A percentile compares a stretch with the other conserved stretches of the same genome.
Evolutionary conservation across 2,329 filamentous ascomycete species (phyloP).

Genomic region (Fusarium piperis): DNA sequence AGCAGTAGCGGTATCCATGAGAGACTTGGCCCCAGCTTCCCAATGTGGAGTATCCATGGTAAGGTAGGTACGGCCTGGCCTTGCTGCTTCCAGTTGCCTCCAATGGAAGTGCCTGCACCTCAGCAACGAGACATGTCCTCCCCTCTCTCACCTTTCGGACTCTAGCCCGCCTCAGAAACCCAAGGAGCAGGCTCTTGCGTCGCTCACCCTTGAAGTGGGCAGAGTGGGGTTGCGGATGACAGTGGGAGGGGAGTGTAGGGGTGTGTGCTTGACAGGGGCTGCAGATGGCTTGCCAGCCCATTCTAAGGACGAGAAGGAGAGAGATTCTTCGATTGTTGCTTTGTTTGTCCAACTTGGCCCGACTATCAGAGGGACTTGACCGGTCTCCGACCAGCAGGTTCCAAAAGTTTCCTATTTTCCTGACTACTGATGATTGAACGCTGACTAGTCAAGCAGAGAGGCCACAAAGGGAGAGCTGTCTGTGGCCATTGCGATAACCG

Average conservation of each 20-base stretch:
- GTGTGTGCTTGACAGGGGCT: constrained; percentile 17
- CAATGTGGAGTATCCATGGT: constrained; percentile 25
- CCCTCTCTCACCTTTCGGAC: constrained; percentile 1
- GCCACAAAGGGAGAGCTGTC: neutral
- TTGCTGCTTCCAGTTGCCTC: neutral
- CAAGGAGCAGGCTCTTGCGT: constrained; percentile 6
- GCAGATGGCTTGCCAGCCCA: neutral
- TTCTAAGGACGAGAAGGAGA: constrained; percentile 1
- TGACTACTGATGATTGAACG: neutral
- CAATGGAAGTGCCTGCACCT: constrained; percentile 1
- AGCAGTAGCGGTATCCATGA: constrained; percentile 31
- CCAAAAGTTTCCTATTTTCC: neutral
- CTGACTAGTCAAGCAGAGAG: neutral
- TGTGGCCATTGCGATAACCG: constrained; percentile 6
- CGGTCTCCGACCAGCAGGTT: neutral
- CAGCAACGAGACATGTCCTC: constrained; percentile 7
- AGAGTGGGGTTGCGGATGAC: constrained; percentile 40
- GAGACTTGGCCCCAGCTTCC: constrained; percentile 26
- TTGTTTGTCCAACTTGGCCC: neutral
- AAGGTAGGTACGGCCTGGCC: neutral
- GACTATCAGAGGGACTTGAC: neutral
- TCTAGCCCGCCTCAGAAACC: constrained; percentile 15
- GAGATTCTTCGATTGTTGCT: neutral
- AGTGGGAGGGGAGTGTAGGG: constrained; percentile 28
- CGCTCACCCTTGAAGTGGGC: constrained; percentile 19